These are phyloP conservation scores for Immersiella caudata DNA, from an alignment of 495 filamentous ascomycete species.

Conservation along the genomic window DNA sequence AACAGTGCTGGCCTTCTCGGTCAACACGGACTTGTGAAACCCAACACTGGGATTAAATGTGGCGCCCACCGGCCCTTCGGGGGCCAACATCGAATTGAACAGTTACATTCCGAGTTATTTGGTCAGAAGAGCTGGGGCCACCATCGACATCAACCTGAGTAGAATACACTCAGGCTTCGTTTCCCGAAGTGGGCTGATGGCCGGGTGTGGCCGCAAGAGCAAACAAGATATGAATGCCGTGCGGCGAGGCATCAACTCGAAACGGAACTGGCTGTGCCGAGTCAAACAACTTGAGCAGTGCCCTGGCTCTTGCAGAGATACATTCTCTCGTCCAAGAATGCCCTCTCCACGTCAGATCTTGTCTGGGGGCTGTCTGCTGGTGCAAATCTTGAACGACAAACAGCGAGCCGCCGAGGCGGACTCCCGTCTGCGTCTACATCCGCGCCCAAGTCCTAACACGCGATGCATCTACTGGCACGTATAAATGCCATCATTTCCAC, in stretches of 20 bases:
- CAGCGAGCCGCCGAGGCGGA: background rate
- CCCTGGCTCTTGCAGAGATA: too few relatives aligned
- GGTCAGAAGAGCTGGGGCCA: too few relatives aligned
- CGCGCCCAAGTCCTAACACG: background rate
- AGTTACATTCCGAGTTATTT: too few relatives aligned
- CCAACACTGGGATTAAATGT: background rate
- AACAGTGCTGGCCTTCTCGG: background rate
- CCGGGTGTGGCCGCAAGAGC: background rate
- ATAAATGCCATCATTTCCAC: background rate
- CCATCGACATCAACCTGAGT: too few relatives aligned
- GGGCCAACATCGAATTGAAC: background rate
- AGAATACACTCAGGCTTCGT: too few relatives aligned
- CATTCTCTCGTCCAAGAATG: too few relatives aligned
- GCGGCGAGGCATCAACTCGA: background rate
- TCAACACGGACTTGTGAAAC: background rate
- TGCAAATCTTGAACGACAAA: background rate
- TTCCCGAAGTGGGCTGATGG: background rate
- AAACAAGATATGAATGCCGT: background rate
- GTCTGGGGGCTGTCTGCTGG: background rate
- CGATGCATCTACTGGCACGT: background rate
- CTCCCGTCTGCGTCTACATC: background rate
- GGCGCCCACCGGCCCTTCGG: background rate
- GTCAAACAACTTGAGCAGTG: background rate
- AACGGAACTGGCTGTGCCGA: constrained; percentile 1
- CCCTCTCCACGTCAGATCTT: background rate